Base-by-base conservation (phyloP, 345 rosid genomes). In the Lepidium didymum region DNA sequence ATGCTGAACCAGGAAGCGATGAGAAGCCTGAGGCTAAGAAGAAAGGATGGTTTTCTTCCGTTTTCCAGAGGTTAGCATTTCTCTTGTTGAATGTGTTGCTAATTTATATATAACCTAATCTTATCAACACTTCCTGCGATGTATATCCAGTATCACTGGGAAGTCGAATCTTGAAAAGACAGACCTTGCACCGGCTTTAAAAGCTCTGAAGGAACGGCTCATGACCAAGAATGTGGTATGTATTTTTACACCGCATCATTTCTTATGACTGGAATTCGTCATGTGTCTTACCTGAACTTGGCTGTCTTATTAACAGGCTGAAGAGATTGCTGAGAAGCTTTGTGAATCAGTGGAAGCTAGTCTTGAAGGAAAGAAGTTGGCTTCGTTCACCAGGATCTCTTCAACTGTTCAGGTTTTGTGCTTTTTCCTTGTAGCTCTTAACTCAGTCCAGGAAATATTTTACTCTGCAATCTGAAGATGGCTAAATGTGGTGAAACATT, bases 221-320 rank as follows among this genome's bases (percentile, higher is more conserved):
- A 95, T 95, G 99, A 87, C 96, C 83, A 95, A 95, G 89, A 95
- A 95, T 80, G 99, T 95, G 92, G 99, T 91, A 87, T 75, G 87
- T 69, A 10, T 25, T 16, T 67, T 5, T 14, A 42, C 54, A 57
- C 25, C 59, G 15, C 42, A 33, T 45, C 44, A 12, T 43, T 12
- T 38, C 5, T 53, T 37, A 15, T 61, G 29, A 29, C 37, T 27
- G 35, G 47, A 10, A 14, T 56, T 56, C 10, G 5, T 58, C 56
- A 60, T 50, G 14, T 10, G 15, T 33, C 53, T 56, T 33, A 31
- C 15, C 8, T 62, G 62, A 69, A 49, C 19, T 14, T 47, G 38
- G 9, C 9, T 7, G 12, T 53, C 38, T 63, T 54, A 10, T 44
- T 53, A 7, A 50, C 75, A 94, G 99, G 99, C 99, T 27, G 99